phyloP scores from a whole-genome alignment of 805 yeast genomes.

The Yarrowia keelungensis region DNA sequence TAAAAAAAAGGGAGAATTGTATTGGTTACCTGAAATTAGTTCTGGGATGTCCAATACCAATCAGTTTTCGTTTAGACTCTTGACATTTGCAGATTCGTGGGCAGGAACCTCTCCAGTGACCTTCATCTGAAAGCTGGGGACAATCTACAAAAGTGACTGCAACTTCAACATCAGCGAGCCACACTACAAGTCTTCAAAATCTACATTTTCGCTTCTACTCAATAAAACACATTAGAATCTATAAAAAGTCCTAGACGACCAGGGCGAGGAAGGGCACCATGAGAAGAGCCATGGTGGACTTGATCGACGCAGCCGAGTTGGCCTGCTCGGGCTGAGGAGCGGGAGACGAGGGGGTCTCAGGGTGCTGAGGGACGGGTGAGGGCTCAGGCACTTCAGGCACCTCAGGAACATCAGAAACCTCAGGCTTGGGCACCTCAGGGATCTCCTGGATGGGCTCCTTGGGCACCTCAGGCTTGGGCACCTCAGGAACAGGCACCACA shows the following conservation, averaged over 20 bases:
- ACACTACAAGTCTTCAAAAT: too few relatives aligned
- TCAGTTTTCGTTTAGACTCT: too few relatives aligned
- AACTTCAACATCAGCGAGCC: too few relatives aligned
- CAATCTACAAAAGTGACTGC: too few relatives aligned
- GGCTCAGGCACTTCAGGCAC: background rate
- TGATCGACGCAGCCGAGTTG: conserved; percentile 7
- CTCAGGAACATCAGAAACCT: background rate
- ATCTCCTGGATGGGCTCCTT: background rate
- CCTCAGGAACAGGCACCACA: too few relatives aligned
- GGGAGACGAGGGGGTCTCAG: background rate
- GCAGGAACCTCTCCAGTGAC: too few relatives aligned
- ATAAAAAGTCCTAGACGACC: background rate
- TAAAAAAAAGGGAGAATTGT: too few relatives aligned
- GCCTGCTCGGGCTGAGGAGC: conserved; percentile 16
- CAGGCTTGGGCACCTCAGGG: background rate
- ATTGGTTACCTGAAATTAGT: too few relatives aligned
- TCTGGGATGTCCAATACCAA: too few relatives aligned
- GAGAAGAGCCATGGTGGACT: conserved; percentile 2
- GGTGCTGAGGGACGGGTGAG: background rate
- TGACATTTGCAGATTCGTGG: too few relatives aligned
- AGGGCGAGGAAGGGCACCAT: conserved; percentile 20
- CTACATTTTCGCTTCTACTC: too few relatives aligned
- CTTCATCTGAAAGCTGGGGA: too few relatives aligned
- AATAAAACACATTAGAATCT: conserved; percentile 14
- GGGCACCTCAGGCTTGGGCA: background rate